phyloP scores from a whole-genome alignment of 73 alveolate genomes.

The Loxodes magnus region DNA sequence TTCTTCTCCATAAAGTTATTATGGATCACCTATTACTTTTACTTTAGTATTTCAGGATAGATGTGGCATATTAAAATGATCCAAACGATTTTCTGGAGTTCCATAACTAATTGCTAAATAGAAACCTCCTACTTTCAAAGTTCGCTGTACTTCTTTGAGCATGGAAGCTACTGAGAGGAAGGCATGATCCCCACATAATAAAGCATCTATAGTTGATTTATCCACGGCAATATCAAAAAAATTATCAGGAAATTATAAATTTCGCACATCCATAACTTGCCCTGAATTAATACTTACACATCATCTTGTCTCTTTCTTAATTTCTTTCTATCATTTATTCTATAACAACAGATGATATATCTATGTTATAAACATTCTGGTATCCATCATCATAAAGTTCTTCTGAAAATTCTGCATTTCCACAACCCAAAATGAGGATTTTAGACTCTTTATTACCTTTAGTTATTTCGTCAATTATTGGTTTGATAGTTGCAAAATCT shows the following conservation, averaged over 20 bases:
- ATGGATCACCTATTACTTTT: not conserved
- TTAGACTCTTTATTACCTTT: constrained; percentile 36
- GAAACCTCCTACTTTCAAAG: constrained; percentile 82
- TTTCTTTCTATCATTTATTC: constrained; percentile 80
- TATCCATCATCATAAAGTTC: constrained; percentile 92
- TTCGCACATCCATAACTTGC: constrained; percentile 67
- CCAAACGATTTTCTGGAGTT: constrained; percentile 71
- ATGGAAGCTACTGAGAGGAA: constrained; percentile 36
- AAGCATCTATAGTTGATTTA: constrained; percentile 72
- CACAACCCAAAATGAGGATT: constrained; percentile 87
- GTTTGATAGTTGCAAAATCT: constrained; percentile 55
- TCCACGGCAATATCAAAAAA: constrained; percentile 71
- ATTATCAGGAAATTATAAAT: constrained; percentile 41
- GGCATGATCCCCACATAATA: constrained; percentile 62
- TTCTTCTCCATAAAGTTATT: not conserved
- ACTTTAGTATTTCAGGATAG: constrained; percentile 42
- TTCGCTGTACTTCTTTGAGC: constrained; percentile 69
- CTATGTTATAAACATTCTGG: constrained; percentile 69
- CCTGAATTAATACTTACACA: too few relatives aligned
- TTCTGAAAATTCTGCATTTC: constrained; percentile 86
- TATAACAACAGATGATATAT: constrained; percentile 75
- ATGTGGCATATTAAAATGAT: constrained; percentile 62
- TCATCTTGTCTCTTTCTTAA: constrained; percentile 43
- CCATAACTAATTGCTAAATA: constrained; percentile 86
- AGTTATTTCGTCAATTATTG: constrained; percentile 35